Percentiles rank a stretch among this genome's conserved stretches.
These are phyloP conservation scores for Sesbania bispinosa DNA, from an alignment of 306 rosid species.

Conservation along the genomic window DNA sequence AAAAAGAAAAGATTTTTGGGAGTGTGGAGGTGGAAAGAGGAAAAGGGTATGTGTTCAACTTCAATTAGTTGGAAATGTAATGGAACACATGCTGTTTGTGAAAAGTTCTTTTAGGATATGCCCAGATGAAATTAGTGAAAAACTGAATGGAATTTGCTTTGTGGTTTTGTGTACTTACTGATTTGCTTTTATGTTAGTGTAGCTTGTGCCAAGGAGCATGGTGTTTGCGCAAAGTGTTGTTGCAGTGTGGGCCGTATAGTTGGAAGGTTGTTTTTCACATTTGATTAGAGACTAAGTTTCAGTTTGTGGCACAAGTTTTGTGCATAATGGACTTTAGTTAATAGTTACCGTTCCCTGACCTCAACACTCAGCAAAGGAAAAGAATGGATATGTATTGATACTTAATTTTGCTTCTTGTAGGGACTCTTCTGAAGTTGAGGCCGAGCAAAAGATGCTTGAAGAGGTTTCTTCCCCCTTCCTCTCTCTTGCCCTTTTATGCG, in stretches of 20 bases:
- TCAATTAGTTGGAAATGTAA: not conserved
- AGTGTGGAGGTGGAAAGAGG: not conserved
- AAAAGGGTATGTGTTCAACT: not conserved
- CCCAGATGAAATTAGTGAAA: not conserved
- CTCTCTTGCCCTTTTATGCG: not conserved
- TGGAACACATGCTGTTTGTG: slow-evolving; percentile 8
- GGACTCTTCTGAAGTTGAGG: slow-evolving; percentile 78
- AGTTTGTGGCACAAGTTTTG: slow-evolving; percentile 16
- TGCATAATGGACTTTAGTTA: not conserved
- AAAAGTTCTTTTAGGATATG: not conserved
- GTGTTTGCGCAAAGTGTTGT: slow-evolving; percentile 85
- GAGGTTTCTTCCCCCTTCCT: slow-evolving; percentile 43
- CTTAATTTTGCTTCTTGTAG: slow-evolving; percentile 31
- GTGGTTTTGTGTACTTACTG: not conserved
- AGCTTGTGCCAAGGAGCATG: slow-evolving; percentile 94
- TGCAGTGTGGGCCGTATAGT: slow-evolving; percentile 49
- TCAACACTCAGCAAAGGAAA: not conserved
- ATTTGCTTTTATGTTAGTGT: slow-evolving; percentile 28
- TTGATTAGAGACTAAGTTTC: slow-evolving; percentile 16
- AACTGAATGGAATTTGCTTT: not conserved
- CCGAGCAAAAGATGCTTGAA: slow-evolving; percentile 81
- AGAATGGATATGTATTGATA: not conserved
- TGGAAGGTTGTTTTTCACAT: slow-evolving; percentile 60
- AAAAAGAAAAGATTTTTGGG: slow-evolving; percentile 5
- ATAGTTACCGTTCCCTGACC: not conserved